Percentiles rank a stretch among this genome's conserved stretches.
These are phyloP conservation scores for Solanum arcanum DNA, from an alignment of 257 asterid species.

Conservation along the genomic window DNA sequence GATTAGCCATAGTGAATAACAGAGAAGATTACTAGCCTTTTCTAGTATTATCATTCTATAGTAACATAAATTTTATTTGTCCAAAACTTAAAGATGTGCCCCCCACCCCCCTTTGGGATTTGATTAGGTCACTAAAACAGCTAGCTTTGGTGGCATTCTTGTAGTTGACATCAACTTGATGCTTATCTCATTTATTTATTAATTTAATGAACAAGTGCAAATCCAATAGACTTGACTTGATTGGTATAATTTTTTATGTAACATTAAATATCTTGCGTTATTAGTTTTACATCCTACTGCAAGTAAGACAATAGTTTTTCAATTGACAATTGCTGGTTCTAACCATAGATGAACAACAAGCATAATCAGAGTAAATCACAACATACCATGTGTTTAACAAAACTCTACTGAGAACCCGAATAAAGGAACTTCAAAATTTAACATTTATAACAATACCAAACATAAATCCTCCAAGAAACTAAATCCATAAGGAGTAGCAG, in stretches of 20 bases:
- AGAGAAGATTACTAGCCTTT: not conserved
- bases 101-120: too few relatives aligned
- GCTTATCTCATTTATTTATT: not conserved
- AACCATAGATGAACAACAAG: too few relatives aligned
- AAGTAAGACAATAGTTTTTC: too few relatives aligned
- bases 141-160: not conserved
- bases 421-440: not conserved
- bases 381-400: not conserved
- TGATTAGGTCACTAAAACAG: too few relatives aligned
- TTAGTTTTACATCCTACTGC: too few relatives aligned
- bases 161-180: not conserved
- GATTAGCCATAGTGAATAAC: not conserved
- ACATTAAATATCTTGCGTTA: too few relatives aligned
- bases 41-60: not conserved
- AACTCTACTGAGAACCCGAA: not conserved
- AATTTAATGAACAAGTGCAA: not conserved
- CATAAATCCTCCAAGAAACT: not conserved
- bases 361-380: not conserved
- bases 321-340: too few relatives aligned
- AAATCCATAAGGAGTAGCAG: not conserved
- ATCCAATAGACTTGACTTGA: too few relatives aligned
- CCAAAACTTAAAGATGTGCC: not conserved
- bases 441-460: conserved; percentile 23
- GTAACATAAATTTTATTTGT: not conserved
- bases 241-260: not conserved